Base-by-base conservation (phyloP, 169 alveolate genomes). In the Toxoplasma gondii region DNA sequence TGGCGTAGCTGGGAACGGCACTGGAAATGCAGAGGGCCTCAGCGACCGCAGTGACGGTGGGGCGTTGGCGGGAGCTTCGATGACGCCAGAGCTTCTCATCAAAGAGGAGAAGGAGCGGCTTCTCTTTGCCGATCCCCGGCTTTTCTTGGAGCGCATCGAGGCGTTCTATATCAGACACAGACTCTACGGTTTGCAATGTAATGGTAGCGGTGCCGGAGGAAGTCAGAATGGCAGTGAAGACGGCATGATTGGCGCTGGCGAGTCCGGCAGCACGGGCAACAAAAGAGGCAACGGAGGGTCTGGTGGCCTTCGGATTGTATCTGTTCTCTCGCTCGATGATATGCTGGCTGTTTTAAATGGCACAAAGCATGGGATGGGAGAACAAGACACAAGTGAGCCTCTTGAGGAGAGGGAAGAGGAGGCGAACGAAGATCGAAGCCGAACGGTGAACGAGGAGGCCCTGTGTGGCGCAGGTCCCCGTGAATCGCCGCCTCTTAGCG, bases 301-400 rank as follows among this genome's bases (percentile, higher is more conserved):
- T 34, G 90, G 94, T 0, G 91, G 91, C 16, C 82, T 64, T 22
- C 64, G 91, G 39, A 53, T 53, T 27, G 45, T 91, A 0, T 91
- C 91, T 16, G 74, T 64, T 39, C 83, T 91, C n/a, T 41, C 81
- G 34, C 83, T 91, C 2, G 94, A 91, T 41, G 94, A 91, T 22
- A 74, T 91, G 91, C 67, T 91, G 38, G 86, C 45, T 22, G 80
- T 91, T 5, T 78, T 91, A 7, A 43, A 74, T 38, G 94, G 91
- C 4, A 82, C n/a, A 41, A 82, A 82, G 90, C n/a, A 16, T 12
- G 41, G 67, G 19, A 82, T 82, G 90, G 64, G 90, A 1, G 86
- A 78, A 34, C 82, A 69, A 19, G 86, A 38, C 45, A n/a, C 49
- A 19, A 38, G 45, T 45, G 86, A 78, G 86, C 49, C 22, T 29